Evolutionary conservation across 148 eudicot genomes (phyloP), one percentile per base, ranked within the genome.

Genomic region (Chenopodium album): DNA sequence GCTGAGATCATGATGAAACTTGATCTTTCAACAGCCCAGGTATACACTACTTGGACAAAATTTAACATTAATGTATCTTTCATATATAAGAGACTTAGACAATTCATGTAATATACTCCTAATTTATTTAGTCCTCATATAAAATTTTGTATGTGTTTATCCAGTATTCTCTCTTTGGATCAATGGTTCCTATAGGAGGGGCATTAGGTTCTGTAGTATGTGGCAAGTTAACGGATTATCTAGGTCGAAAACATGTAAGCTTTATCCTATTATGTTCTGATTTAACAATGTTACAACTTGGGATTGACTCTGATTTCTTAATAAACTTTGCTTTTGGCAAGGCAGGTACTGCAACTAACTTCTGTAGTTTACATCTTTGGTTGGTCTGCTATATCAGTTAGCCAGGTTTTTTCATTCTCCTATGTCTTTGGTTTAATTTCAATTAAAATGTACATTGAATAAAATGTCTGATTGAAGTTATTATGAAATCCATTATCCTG

Each of bases 151-250:
- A 26, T 78, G 81, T 7, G 17, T n/a, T 75, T 59, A 34, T 85
- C 84, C 81, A 88, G 90, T 88, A 52, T 84, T 88, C 90, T 68
- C 52, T 88, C 9, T 88, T 88, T 23, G 85, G 81, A 67, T 85
- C 90, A 34, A 65, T 85, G 54, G 9, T 66, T 64, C 79, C 74
- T 56, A 60, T 84, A 3, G 88, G 90, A 66, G 86, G 77, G 26
- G 66, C 71, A 52, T 41, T 88, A 20, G 86, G 86, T 62, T 79
- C 88, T 26, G 19, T 85, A 56, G 59, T 86, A 19, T 75, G 86
- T 60, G 88, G 90, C 32, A 82, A 85, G 77, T 28, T 81, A 77
- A 72, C 81, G 19, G 90, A 88, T 82, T 85, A 34, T 80, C 81
- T 85, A 13, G 89, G 89, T 71, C 80, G 89, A 26, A 82, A 48